Percentiles rank a stretch among this genome's conserved stretches.
Conservation (phyloP, 805 yeast species). For the Grigorovia yakushimaensis region DNA sequence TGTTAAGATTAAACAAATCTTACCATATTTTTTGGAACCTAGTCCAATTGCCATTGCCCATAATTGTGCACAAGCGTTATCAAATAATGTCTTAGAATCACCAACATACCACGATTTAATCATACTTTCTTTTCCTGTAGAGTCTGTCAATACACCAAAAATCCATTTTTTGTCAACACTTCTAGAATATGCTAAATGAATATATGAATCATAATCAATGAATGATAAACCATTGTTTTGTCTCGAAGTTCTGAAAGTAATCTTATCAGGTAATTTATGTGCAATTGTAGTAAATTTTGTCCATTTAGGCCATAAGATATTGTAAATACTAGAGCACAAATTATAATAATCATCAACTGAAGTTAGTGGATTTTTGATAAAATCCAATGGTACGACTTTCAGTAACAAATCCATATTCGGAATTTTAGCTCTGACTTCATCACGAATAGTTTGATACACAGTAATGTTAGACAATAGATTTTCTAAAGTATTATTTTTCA, state of each 20-base stretch:
- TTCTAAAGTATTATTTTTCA: slow-evolving; percentile 22
- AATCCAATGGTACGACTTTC: slow-evolving; percentile 36
- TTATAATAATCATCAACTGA: slow-evolving; percentile 28
- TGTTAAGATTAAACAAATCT: slow-evolving; percentile 52
- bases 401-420: slow-evolving; percentile 23
- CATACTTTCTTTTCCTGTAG: slow-evolving; percentile 54
- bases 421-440: slow-evolving; percentile 23
- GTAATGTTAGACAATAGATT: slow-evolving; percentile 40
- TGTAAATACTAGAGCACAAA: slow-evolving; percentile 47
- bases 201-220: slow-evolving; percentile 47
- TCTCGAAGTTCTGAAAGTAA: slow-evolving; percentile 36
- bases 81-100: slow-evolving; percentile 32
- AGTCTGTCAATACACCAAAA: slow-evolving; percentile 84
- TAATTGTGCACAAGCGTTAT: slow-evolving; percentile 53
- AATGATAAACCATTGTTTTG: slow-evolving; percentile 13
- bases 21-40: slow-evolving; percentile 37
- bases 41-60: slow-evolving; percentile 50
- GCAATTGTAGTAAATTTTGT: slow-evolving; percentile 32
- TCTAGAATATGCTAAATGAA: slow-evolving; percentile 80
- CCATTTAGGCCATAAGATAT: slow-evolving; percentile 33
- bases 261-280: slow-evolving; percentile 33
- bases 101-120: slow-evolving; percentile 56
- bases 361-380: slow-evolving; percentile 29
- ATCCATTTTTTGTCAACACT: slow-evolving; percentile 78
- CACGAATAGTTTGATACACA: slow-evolving; percentile 39